Conservation (phyloP, 2,329 filamentous ascomycete genomes). For the Byssothecium circinans region DNA sequence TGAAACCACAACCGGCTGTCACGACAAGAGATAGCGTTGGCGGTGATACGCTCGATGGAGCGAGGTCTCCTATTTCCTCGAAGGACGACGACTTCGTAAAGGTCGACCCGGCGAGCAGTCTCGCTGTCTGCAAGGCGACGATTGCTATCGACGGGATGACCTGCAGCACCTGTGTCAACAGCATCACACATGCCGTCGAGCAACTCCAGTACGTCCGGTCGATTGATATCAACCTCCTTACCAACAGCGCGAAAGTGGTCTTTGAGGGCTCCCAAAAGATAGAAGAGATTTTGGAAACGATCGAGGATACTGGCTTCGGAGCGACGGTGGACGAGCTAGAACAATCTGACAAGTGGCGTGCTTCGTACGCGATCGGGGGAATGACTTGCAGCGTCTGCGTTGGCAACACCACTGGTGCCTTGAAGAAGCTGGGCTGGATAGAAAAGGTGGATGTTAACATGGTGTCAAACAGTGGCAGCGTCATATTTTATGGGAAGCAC, state of each 20-base stretch:
- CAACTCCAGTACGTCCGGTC: slow-evolving; percentile 51
- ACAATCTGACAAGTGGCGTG: slow-evolving; percentile 35
- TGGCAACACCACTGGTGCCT: slow-evolving; percentile 50
- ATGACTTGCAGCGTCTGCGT: slow-evolving; percentile 63
- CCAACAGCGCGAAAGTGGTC: slow-evolving; percentile 53
- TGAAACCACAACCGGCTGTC: slow-evolving; percentile 19
- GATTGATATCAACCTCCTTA: slow-evolving; percentile 56
- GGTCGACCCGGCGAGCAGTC: slow-evolving; percentile 10
- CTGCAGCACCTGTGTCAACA: slow-evolving; percentile 58
- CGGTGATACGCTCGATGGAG: slow-evolving; percentile 9
- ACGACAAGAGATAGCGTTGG: slow-evolving; percentile 17
- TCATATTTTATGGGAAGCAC: slow-evolving; percentile 53
- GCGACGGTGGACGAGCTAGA: slow-evolving; percentile 41
- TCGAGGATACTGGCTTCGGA: slow-evolving; percentile 54
- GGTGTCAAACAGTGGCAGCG: slow-evolving; percentile 52
- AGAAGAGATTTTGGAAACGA: slow-evolving; percentile 50
- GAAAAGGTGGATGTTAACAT: slow-evolving; percentile 54
- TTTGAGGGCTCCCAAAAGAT: slow-evolving; percentile 51
- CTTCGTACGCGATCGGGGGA: slow-evolving; percentile 56
- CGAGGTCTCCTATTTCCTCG: slow-evolving; percentile 13
- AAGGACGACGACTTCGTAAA: slow-evolving; percentile 20
- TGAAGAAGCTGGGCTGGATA: slow-evolving; percentile 52
- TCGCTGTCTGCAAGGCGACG: slow-evolving; percentile 39
- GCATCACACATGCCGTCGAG: slow-evolving; percentile 54
- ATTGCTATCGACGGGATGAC: slow-evolving; percentile 63